phyloP scores from a whole-genome alignment of 1,139 yeast genomes.

The Spathaspora sp. region DNA sequence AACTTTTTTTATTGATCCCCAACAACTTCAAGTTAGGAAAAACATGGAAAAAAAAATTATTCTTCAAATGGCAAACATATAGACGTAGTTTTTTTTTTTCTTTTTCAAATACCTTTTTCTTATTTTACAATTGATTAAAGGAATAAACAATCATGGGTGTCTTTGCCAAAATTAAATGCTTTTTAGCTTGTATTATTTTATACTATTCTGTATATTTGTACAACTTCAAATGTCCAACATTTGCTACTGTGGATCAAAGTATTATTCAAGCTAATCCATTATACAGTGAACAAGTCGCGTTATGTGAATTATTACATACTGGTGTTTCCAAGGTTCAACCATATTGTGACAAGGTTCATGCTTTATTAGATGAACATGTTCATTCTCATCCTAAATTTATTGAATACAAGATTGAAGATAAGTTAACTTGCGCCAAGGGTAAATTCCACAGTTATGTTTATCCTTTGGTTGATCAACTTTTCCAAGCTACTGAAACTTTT shows the following conservation, averaged over 20 bases:
- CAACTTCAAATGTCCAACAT: constrained; percentile 41
- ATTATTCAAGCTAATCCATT: constrained; percentile 37
- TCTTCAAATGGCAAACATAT: not conserved
- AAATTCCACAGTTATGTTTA: constrained; percentile 22
- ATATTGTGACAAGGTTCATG: constrained; percentile 26
- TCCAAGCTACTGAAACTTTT: constrained; percentile 25
- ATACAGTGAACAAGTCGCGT: constrained; percentile 25
- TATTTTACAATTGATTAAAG: not conserved
- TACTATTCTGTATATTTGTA: constrained; percentile 40
- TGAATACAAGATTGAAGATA: constrained; percentile 34
- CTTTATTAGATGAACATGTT: constrained; percentile 37
- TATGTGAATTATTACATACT: constrained; percentile 36
- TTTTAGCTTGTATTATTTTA: constrained; percentile 28
- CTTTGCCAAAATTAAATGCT: constrained; percentile 24
- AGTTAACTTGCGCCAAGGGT: constrained; percentile 19
- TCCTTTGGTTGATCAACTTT: constrained; percentile 27
- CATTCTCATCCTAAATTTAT: constrained; percentile 36
- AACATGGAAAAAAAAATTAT: not conserved
- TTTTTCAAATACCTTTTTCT: not conserved
- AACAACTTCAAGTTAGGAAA: not conserved
- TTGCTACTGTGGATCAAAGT: constrained; percentile 32
- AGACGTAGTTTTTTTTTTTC: not conserved
- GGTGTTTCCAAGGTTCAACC: constrained; percentile 34
- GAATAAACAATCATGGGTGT: constrained; percentile 9
- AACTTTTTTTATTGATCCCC: not conserved